Evolutionary conservation across 805 yeast species (phyloP).

Genomic region (Wickerhamiella sorbophila): DNA sequence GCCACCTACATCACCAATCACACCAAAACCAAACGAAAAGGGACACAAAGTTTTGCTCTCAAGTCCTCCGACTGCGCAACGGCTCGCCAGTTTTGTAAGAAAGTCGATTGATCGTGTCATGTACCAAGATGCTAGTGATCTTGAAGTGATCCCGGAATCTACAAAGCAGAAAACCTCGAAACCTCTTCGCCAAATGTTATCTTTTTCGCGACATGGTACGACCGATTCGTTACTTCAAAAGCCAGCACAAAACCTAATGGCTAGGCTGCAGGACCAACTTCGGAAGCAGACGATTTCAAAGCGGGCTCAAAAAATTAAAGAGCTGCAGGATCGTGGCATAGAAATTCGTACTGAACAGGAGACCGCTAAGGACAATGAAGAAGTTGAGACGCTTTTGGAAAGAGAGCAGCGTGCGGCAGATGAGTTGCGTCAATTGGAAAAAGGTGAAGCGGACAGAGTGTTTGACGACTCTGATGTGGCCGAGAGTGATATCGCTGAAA

Average conservation of each 20-base stretch:
- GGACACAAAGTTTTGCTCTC: slow-evolving; percentile 4
- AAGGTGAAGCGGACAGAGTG: slow-evolving; percentile 4
- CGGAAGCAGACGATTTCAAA: slow-evolving; percentile 8
- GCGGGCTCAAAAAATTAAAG: slow-evolving; percentile 3
- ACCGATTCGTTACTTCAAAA: slow-evolving; percentile 1
- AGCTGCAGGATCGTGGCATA: slow-evolving; percentile 10
- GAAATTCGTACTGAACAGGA: slow-evolving; percentile 9
- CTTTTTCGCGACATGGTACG: slow-evolving; percentile 7
- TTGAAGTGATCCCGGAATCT: slow-evolving; percentile 16
- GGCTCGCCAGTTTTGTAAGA: slow-evolving; percentile 10
- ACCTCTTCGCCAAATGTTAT: slow-evolving; percentile 12
- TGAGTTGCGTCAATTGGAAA: slow-evolving; percentile 5
- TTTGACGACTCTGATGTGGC: slow-evolving; percentile 5
- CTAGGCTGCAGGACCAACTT: slow-evolving; percentile 7
- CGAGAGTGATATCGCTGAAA: slow-evolving; percentile 4
- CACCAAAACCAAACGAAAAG: background rate
- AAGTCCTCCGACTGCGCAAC: slow-evolving; percentile 13
- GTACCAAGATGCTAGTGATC: slow-evolving; percentile 11
- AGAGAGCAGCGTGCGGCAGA: slow-evolving; percentile 12
- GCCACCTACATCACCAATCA: slow-evolving; percentile 1
- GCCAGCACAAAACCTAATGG: slow-evolving; percentile 5
- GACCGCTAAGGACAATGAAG: slow-evolving; percentile 4
- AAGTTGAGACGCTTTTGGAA: slow-evolving; percentile 12
- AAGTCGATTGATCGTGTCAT: background rate
- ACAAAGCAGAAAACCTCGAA: slow-evolving; percentile 7